Evolutionary conservation across 129 eudicot genomes (phyloP), one percentile per base, ranked within the genome.

Genomic region (Deinandra increscens): DNA sequence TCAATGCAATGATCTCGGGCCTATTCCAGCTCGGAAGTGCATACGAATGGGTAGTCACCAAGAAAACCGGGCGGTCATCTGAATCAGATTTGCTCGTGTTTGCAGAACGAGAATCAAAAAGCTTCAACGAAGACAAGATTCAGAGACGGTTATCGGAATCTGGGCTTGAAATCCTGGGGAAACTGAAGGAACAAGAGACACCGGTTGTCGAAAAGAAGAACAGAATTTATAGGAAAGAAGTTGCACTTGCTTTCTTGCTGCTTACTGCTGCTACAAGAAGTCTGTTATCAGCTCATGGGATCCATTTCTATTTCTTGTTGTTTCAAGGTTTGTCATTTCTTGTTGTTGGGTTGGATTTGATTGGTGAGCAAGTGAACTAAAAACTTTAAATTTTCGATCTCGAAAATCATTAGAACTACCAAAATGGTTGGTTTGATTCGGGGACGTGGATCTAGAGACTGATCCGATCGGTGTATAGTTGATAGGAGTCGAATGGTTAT

Each of bases 31-130:
- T 89, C 3, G 96, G 96, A 71, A 89, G 96, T 49, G 78, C 96
- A 2, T 89, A 89, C 12, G 96, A 89, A 60, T 89, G 96, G 96
- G 88, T 89, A 4, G 96, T 89, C 20, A 89, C 96, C 22, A 89
- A 89, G 75, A 89, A 89, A 75, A 75, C 85, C 6, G 96, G 96
- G 11, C 66, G 96, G n/a, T 81, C 92, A 12, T 89, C 96, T 3
- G 91, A 86, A 44, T 83, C 89, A 3, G 96, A 89, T 66, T 59
- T 88, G 46, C 11, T 83, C 26, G 80, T 85, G 13, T 39, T 63
- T 18, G 50, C 69, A 39, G 51, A 63, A 63, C 31, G 50, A 6
- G 44, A 37, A 61, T 15, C 46, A 17, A 37, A 61, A 9, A 7
- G 67, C 6, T 36, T 61, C 45, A 61, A 33, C 1, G 67, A 61